Evolutionary conservation across 2,329 filamentous ascomycete genomes (phyloP), one percentile per base, ranked within the genome.

Genomic region (Stagonosporopsis cucurbitacearum): DNA sequence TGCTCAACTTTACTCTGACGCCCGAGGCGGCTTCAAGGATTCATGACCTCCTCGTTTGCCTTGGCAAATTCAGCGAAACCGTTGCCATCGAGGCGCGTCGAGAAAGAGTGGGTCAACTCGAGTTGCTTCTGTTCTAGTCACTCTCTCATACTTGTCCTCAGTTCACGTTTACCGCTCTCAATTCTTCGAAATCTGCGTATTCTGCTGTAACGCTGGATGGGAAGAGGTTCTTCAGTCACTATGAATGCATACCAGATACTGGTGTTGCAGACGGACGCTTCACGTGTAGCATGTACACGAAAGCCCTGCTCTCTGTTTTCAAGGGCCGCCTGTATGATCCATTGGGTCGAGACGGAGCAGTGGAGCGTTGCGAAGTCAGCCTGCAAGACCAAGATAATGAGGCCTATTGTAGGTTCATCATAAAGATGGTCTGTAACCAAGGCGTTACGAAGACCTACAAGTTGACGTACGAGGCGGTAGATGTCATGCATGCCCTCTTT

Each of bases 151-250:
- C 39, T 48, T 50, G 39, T 36, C 19, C 12, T 50, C 55, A 73
- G 90, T 83, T 94, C 61, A 81, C 88, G 4, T 80, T 94, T 50
- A 91, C 89, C 13, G 86, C 90, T 13, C 79, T 94, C 60, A 94
- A 94, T 72, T 84, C 85, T n/a, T 91, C 90, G 52, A 91, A 91
- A 69, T 91, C 90, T 4, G 89, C 89, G 17, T 93, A 93, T 72
- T 87, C 88, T 23, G 88, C 88, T 55, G 88, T 92, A 66, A 83
- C 84, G 7, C 86, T 93, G 49, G 80, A 88, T 39, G 82, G 84
- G 36, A 84, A 79, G 62, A 82, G 84, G 35, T 93, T 93, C 78
- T 92, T 92, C 76, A 84, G 87, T 6, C 84, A 83, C 32, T 94
- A 92, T 75, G 82, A 84, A 48, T 94, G 86, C 65, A 81, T 85